Conservation (phyloP, 2,329 filamentous ascomycete genomes). For the Diplodia mutila region DNA sequence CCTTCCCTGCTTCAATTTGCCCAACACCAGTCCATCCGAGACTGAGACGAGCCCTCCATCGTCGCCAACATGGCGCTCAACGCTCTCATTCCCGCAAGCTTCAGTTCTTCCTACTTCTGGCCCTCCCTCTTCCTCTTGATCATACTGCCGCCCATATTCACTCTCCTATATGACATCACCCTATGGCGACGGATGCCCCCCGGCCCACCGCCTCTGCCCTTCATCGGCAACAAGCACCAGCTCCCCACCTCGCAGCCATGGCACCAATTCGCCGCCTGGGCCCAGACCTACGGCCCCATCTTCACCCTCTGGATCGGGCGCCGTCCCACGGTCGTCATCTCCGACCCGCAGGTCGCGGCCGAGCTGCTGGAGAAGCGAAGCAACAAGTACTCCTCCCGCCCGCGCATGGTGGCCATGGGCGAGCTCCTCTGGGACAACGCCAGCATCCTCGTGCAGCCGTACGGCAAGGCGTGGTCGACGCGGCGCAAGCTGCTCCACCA, state of each 20-base stretch:
- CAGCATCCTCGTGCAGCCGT: slow-evolving; percentile 54
- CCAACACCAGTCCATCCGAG: background rate
- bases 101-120: background rate
- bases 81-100: background rate
- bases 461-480: slow-evolving; percentile 53
- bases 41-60: no score
- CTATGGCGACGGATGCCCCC: slow-evolving; percentile 50
- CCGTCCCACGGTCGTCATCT: slow-evolving; percentile 51
- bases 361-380: slow-evolving; percentile 53
- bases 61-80: slow-evolving; percentile 7
- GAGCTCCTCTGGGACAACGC: slow-evolving; percentile 51
- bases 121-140: background rate
- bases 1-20: background rate
- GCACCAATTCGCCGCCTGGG: slow-evolving; percentile 50
- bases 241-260: slow-evolving; percentile 38
- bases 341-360: slow-evolving; percentile 48
- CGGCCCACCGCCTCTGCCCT: slow-evolving; percentile 52
- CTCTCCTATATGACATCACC: slow-evolving; percentile 38
- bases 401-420: slow-evolving; percentile 51
- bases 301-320: slow-evolving; percentile 55
- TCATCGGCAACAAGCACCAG: slow-evolving; percentile 46
- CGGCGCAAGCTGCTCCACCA: slow-evolving; percentile 49
- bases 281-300: slow-evolving; percentile 50
- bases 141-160: background rate
- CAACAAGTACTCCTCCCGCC: slow-evolving; percentile 50